Evolutionary conservation across 2,329 filamentous ascomycete genomes (phyloP), one percentile per base, ranked within the genome.

Genomic region (Lasiodiplodia hormozganensis): DNA sequence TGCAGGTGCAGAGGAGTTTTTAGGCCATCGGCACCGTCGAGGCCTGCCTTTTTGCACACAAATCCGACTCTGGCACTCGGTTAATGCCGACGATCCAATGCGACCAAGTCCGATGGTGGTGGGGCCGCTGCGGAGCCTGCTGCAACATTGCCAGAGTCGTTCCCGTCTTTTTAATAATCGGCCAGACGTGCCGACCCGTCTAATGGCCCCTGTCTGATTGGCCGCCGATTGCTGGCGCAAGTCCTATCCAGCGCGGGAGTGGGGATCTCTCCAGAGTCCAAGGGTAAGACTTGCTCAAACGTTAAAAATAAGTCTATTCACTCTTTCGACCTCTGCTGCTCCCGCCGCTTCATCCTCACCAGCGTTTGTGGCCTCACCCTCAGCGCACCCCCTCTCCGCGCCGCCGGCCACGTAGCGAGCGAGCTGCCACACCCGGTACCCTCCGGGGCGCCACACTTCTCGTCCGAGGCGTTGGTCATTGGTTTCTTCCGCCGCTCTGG

Each of bases 61-160:
- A 62, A 21, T 18, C 40, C 25, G 40, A 11, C 6, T 16, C 21
- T 38, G 23, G 57, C 12, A 16, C 25, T 47, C 21, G 57, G 21
- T 62, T 18, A 62, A 38, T 34, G 34, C 31, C 57, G 57, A 49
- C 38, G 57, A 47, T 62, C 28, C 28, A 28, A 31, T 49, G 57
- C 57, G 21, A 40, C 56, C 40, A 43, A 38, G n/a, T 18, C 36
- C 56, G 56, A 62, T 49, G 38, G 38, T 36, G 38, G 57, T 62
- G 57, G 57, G 57, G 57, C 57, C 40, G 25, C 6, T 16, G 23
- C 38, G 40, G 57, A 34, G 10, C 18, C 3, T 21, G 28, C 53
- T 21, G 53, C 53, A n/a, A n/a, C 53, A 57, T 57, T 28, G 28
- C 28, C 28, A 28, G 53, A 31, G 21, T 12, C 36, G 11, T 12